Base-by-base conservation (phyloP, 2,329 filamentous ascomycete species). In the Aspergillus phoenicis region DNA sequence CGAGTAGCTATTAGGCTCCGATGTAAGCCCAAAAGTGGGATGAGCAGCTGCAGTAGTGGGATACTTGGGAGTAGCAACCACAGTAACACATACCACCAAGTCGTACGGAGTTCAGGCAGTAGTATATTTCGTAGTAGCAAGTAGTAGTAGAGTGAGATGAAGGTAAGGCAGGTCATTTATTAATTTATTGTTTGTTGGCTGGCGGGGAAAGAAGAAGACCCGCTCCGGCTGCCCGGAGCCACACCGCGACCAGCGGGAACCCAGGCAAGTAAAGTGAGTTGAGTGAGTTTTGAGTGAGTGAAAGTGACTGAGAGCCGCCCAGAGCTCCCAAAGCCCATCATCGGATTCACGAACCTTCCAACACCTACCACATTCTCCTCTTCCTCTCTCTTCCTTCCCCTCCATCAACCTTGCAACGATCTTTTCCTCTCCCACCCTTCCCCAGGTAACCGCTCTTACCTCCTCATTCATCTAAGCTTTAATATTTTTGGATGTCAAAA, bases 311-410 rank as follows among this genome's bases (percentile, higher is more conserved):
- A 36, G 52, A 60, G 52, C 53, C 54, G 41, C 58, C 52, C 58
- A 45, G 52, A 65, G 62, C 63, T 61, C 61, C 61, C 54, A 54
- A 45, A 45, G 28, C 61, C 59, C 63, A 62, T 62, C 62, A 64
- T 60, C 64, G 63, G 59, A 51, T 67, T 68, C 66, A 67, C 64
- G 60, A 64, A 68, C 64, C 66, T 66, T 67, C 66, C 59, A 64
- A 64, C 62, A 58, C 57, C 57, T 51, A 64, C 60, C 60, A 56
- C 61, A 57, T 64, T 64, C 58, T 58, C 52, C 38, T 60, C 49
- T 60, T 58, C 43, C 45, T 47, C 59, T 45, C 33, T 36, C 33
- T 36, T 36, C 52, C 53, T 45, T 51, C 17, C 58, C 45, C 54
- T 53, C 59, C 57, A 58, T 58, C 54, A 54, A 58, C 57, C 59